phyloP scores from a whole-genome alignment of 192 early-diverging fungal genomes.

The Funneliformis mosseae region DNA sequence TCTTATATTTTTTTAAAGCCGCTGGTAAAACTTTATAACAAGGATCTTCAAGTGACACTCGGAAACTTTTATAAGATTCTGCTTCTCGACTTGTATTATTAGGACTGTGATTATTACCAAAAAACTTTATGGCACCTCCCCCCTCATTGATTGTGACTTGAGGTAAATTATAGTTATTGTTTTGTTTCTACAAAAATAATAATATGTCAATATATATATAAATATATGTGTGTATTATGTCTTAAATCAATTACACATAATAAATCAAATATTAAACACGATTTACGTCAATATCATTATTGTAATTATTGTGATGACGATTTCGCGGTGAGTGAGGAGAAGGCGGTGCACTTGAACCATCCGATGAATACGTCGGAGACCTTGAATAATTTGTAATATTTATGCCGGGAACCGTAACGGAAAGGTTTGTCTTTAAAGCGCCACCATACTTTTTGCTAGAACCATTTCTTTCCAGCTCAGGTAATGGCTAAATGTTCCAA shows the following conservation, averaged over 20 bases:
- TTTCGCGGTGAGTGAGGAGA: slow-evolving; percentile 28
- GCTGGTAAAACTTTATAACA: slow-evolving; percentile 84
- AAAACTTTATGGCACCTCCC: slow-evolving; percentile 78
- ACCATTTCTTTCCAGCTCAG: slow-evolving; percentile 20
- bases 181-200: slow-evolving; percentile 7
- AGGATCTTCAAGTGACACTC: slow-evolving; percentile 78
- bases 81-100: slow-evolving; percentile 48
- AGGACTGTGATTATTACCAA: slow-evolving; percentile 60
- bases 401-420: slow-evolving; percentile 22
- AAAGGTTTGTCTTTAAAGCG: slow-evolving; percentile 4
- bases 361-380: slow-evolving; percentile 22
- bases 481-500: slow-evolving; percentile 21
- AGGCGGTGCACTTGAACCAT: slow-evolving; percentile 27
- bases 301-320: slow-evolving; percentile 8
- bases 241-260: background rate
- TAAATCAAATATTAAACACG: background rate
- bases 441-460: background rate
- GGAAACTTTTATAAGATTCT: slow-evolving; percentile 86
- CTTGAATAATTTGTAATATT: slow-evolving; percentile 17
- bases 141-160: slow-evolving; percentile 32
- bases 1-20: slow-evolving; percentile 90
- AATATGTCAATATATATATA: background rate
- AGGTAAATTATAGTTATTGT: background rate
- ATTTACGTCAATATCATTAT: slow-evolving; percentile 28
- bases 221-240: too few relatives aligned